Percentiles rank a stretch among this genome's conserved stretches.
Evolutionary conservation across 345 rosid species (phyloP).

Genomic region (Noccaea bulbosa): DNA sequence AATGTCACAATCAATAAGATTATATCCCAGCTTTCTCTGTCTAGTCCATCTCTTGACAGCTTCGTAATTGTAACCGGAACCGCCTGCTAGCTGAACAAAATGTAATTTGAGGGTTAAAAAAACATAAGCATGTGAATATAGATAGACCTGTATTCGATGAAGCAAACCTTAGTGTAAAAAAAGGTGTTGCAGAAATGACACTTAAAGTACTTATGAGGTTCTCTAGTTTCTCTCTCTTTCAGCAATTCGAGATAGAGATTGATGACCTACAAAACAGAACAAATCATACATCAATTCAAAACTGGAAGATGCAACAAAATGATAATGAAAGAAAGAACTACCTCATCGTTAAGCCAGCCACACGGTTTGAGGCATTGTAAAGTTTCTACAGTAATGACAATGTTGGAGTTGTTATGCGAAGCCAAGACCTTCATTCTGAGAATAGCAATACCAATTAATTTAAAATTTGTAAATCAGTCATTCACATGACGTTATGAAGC

Average conservation of each 20-base stretch:
- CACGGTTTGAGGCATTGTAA: conserved; percentile 68
- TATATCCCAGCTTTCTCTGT: conserved; percentile 73
- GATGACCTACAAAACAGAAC: conserved; percentile 59
- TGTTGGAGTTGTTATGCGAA: conserved; percentile 56
- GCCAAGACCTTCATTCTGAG: conserved; percentile 62
- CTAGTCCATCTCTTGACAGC: conserved; percentile 93
- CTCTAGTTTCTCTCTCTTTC: conserved; percentile 88
- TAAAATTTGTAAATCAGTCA: conserved; percentile 8
- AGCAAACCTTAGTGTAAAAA: conserved; percentile 81
- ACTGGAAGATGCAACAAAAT: conserved; percentile 3
- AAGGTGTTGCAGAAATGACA: conserved; percentile 92
- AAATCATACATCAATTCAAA: neutral
- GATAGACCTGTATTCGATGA: neutral
- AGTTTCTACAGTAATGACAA: conserved; percentile 66
- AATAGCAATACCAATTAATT: neutral
- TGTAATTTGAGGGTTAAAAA: neutral
- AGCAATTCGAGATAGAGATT: conserved; percentile 83
- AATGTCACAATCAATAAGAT: conserved; percentile 73
- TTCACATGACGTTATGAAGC: conserved; percentile 1
- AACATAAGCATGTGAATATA: conserved; percentile 3
- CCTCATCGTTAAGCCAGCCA: conserved; percentile 92
- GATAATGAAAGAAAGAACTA: conserved; percentile 13
- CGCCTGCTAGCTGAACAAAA: conserved; percentile 56
- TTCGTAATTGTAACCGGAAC: conserved; percentile 55
- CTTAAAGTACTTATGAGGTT: conserved; percentile 72